These are phyloP conservation scores for Dryadomyces quercivorus DNA, from an alignment of 2,329 filamentous ascomycete genomes.

Conservation along the genomic window DNA sequence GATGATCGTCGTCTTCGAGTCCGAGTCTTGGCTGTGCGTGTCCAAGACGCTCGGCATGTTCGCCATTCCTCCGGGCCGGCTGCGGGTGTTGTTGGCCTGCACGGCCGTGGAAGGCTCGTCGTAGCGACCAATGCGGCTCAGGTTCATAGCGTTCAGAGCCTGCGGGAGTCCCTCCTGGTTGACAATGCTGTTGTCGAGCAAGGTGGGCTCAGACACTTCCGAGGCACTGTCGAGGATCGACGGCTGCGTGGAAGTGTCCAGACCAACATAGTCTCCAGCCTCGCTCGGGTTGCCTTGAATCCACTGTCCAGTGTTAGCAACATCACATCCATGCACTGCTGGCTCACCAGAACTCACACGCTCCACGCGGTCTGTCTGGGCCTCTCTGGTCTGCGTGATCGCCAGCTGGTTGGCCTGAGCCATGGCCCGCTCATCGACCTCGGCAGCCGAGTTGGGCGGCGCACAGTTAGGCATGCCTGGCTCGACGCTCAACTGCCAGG, in stretches of 20 bases:
- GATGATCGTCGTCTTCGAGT: neutral
- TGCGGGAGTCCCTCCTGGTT: conserved; percentile 6
- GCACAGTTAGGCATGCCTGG: conserved; percentile 14
- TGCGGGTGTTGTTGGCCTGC: neutral
- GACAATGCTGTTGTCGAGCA: conserved; percentile 6
- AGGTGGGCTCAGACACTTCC: conserved; percentile 1
- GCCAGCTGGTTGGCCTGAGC: neutral
- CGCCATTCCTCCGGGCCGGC: neutral
- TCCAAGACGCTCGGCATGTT: neutral
- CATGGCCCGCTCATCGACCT: conserved; percentile 2
- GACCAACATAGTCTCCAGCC: conserved; percentile 5
- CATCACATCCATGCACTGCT: neutral
- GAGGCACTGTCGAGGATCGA: conserved; percentile 3
- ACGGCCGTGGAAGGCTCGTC: neutral
- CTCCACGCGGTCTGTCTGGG: conserved; percentile 4
- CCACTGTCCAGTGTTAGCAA: conserved; percentile 7
- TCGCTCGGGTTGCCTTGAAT: conserved; percentile 12
- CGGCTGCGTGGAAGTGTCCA: conserved; percentile 3
- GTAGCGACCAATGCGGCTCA: neutral
- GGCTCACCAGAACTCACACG: neutral
- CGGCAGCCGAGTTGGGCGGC: conserved; percentile 9
- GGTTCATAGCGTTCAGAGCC: conserved; percentile 9
- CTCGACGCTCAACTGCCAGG: conserved; percentile 18
- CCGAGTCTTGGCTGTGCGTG: neutral
- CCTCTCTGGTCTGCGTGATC: neutral